These are phyloP conservation scores for Suhomyces maxii DNA, from an alignment of 1,139 yeast genomes.

Conservation along the genomic window DNA sequence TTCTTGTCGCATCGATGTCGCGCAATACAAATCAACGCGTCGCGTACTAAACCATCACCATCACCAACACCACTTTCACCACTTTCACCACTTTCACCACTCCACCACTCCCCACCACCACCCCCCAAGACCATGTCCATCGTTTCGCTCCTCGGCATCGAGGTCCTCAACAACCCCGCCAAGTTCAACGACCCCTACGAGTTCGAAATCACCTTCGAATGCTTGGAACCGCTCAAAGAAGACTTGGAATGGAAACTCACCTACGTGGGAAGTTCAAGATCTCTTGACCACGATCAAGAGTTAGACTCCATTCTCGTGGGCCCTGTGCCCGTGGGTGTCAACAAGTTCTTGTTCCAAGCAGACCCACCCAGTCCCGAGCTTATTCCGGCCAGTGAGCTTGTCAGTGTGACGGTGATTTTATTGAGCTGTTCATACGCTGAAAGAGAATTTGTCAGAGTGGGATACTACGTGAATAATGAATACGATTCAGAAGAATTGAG, in stretches of 20 bases:
- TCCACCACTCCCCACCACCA: background rate
- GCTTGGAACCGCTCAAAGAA: conserved; percentile 87
- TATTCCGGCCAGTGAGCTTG: conserved; percentile 93
- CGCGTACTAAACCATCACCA: no score
- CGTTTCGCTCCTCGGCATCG: conserved; percentile 87
- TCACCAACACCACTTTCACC: background rate
- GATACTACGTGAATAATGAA: conserved; percentile 95
- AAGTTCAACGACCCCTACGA: conserved; percentile 91
- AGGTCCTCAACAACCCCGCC: conserved; percentile 93
- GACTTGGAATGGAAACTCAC: conserved; percentile 97
- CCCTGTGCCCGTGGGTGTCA: conserved; percentile 96
- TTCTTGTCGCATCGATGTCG: no score
- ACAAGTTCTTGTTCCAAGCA: conserved; percentile 88
- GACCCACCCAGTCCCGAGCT: conserved; percentile 96
- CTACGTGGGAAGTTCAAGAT: conserved; percentile 92
- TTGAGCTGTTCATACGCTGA: conserved; percentile 92
- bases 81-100: no score
- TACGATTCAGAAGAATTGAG: conserved; percentile 90
- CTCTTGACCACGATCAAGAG: conserved; percentile 94
- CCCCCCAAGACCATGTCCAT: conserved; percentile 64
- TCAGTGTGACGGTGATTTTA: conserved; percentile 89
- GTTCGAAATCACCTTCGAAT: conserved; percentile 95
- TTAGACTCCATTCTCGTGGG: conserved; percentile 93
- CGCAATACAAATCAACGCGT: no score
- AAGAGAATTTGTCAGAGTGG: conserved; percentile 93